Conservation (phyloP, 768 basidiomycete genomes). For the Rossbeevera mucosa region DNA sequence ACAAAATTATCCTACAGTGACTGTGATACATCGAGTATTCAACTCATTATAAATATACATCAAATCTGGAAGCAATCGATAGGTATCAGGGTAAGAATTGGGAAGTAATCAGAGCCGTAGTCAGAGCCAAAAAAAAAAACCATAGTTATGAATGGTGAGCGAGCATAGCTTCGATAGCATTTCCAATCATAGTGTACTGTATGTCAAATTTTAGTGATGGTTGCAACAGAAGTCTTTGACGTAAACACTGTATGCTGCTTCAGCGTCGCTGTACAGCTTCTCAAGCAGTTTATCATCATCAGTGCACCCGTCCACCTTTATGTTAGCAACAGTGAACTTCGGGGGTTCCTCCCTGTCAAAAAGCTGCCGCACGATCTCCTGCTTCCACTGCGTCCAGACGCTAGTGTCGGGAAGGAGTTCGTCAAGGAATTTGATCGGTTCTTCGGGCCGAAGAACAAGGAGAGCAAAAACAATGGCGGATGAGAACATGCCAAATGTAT, state of each 20-base stretch:
- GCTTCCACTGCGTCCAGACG: slow-evolving; percentile 28
- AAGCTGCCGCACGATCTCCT: slow-evolving; percentile 15
- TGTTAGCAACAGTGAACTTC: slow-evolving; percentile 11
- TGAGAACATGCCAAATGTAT: no score
- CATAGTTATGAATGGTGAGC: no score
- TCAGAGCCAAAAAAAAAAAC: no score
- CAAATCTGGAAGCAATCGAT: no score
- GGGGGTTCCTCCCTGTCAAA: slow-evolving; percentile 15
- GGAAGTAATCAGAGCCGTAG: no score
- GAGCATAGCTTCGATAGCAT: no score
- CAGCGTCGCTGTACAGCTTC: slow-evolving; percentile 21
- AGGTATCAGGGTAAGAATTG: no score
- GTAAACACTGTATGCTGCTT: slow-evolving; percentile 26
- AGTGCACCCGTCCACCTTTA: slow-evolving; percentile 14
- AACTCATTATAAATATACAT: no score
- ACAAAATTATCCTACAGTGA: no score
- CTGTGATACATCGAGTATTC: no score
- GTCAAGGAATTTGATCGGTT: slow-evolving; percentile 18
- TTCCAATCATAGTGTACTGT: no score
- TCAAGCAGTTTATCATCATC: slow-evolving; percentile 18
- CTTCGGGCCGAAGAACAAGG: slow-evolving; percentile 19
- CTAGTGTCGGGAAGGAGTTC: slow-evolving; percentile 28
- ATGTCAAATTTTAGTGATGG: no score
- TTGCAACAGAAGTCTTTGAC: not conserved
- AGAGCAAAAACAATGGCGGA: slow-evolving; percentile 24